These are phyloP conservation scores for Ramaria sp. DNA, from an alignment of 768 basidiomycete species.

Conservation along the genomic window DNA sequence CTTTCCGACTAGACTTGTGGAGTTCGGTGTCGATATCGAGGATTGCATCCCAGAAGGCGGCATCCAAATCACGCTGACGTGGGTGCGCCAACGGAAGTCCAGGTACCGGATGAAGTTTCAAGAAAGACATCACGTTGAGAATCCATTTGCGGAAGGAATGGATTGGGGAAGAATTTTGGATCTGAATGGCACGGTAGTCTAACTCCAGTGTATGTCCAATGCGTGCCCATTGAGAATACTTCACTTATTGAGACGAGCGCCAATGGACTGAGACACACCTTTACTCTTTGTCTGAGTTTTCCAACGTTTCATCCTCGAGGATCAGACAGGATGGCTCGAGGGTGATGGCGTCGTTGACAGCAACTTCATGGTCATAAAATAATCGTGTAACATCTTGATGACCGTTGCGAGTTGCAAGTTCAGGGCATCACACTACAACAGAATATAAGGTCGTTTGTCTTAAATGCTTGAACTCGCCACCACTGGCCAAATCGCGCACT, in stretches of 20 bases:
- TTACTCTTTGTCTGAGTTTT: not conserved
- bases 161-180: no score
- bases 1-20: not conserved
- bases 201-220: slow-evolving; percentile 1
- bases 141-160: slow-evolving; percentile 1
- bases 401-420: not conserved
- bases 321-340: not conserved
- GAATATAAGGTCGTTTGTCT: no score
- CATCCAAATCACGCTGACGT: slow-evolving; percentile 1
- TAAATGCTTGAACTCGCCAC: no score
- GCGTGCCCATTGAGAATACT: not conserved
- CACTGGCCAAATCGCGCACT: not conserved
- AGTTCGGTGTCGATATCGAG: slow-evolving; percentile 2
- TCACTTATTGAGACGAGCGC: no score
- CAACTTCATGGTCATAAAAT: not conserved
- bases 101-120: not conserved
- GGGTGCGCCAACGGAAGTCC: not conserved
- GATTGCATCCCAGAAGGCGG: not conserved
- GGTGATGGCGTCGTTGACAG: not conserved
- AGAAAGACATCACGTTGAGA: not conserved
- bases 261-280: not conserved
- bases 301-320: not conserved
- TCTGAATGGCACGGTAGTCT: slow-evolving; percentile 3
- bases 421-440: no score
- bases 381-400: not conserved